Percentiles rank a stretch among this genome's conserved stretches.
Evolutionary conservation across 2,329 filamentous ascomycete species (phyloP).

Genomic region (Helotiales sp.): DNA sequence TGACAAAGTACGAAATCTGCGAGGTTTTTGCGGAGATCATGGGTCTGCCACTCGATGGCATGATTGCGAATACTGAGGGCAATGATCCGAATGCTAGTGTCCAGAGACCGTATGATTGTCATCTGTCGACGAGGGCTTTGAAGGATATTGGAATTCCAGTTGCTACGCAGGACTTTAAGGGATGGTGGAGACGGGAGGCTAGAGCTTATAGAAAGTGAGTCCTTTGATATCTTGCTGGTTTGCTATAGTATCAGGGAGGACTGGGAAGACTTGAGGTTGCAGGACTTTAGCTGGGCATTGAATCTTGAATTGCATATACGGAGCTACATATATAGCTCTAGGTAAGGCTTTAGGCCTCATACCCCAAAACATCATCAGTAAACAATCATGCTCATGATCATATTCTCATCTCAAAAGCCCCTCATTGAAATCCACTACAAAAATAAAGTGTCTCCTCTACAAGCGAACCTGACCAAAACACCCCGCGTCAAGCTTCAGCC

Average conservation of each 20-base stretch:
- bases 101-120: constrained; percentile 85
- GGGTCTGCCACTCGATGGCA: constrained; percentile 70
- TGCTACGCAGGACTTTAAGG: constrained; percentile 73
- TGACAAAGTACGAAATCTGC: constrained; percentile 91
- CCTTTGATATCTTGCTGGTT: neutral
- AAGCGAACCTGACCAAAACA: neutral
- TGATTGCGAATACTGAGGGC: constrained; percentile 72
- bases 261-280: neutral
- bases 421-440: neutral
- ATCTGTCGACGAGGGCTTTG: constrained; percentile 77
- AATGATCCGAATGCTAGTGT: constrained; percentile 74
- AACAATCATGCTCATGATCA: neutral
- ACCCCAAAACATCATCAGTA: too few species aligned
- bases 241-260: neutral
- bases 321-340: neutral
- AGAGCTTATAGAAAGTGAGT: constrained; percentile 54
- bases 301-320: neutral
- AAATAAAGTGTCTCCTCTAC: neutral
- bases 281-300: neutral
- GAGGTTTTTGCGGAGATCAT: constrained; percentile 78
- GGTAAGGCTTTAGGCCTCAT: neutral
- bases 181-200: constrained; percentile 77
- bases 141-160: constrained; percentile 77
- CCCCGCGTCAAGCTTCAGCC: constrained; percentile 4
- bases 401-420: neutral